phyloP scores from a whole-genome alignment of 2,329 filamentous ascomycete genomes.

The Hortaea sp. region DNA sequence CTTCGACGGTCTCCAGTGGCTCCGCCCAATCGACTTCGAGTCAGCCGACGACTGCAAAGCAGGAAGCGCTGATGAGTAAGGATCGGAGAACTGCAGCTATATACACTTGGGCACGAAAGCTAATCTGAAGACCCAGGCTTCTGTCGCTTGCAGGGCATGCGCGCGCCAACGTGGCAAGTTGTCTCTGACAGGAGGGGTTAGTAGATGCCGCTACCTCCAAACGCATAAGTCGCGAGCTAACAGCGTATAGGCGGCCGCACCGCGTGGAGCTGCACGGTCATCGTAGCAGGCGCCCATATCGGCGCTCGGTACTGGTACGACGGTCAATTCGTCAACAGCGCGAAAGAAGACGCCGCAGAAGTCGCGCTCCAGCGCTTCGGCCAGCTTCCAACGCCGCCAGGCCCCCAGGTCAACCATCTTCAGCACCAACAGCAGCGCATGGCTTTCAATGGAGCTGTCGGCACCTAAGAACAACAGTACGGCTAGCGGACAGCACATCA shows the following conservation, averaged over 20 bases:
- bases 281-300: conserved; percentile 55
- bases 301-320: conserved; percentile 86
- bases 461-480: background rate
- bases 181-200: conserved; percentile 67
- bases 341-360: conserved; percentile 84
- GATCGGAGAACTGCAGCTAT: background rate
- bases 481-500: too few species aligned
- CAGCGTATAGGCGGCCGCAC: conserved; percentile 63
- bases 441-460: background rate
- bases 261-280: conserved; percentile 77
- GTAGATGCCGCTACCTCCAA: conserved; percentile 7
- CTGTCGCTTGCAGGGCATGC: conserved; percentile 17
- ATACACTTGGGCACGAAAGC: too few species aligned
- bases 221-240: background rate
- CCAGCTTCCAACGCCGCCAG: conserved; percentile 16
- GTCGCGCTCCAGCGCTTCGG: conserved; percentile 55
- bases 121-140: conserved; percentile 11
- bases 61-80: conserved; percentile 26
- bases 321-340: conserved; percentile 76
- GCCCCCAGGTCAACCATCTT: conserved; percentile 11
- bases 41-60: conserved; percentile 16
- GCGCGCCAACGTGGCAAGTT: conserved; percentile 46
- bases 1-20: conserved; percentile 9
- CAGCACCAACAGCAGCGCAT: conserved; percentile 14
- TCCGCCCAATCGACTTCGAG: conserved; percentile 1